phyloP scores from a whole-genome alignment of 495 filamentous ascomycete species.

The Daldinia caldariorum region DNA sequence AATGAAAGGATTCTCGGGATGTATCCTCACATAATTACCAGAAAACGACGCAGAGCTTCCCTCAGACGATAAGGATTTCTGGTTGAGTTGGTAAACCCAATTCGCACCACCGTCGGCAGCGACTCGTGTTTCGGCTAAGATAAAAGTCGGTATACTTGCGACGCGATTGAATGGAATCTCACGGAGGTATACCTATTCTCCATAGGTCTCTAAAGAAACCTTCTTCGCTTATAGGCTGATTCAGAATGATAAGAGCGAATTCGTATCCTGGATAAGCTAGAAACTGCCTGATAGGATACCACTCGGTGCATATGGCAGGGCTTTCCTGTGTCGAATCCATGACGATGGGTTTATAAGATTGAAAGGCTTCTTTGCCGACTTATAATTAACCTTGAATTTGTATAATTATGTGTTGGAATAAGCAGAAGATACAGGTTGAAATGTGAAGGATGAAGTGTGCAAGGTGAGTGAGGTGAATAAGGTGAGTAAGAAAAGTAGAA shows the following conservation, averaged over 20 bases:
- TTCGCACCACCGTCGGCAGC: constrained; percentile 96
- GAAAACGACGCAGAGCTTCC: neutral
- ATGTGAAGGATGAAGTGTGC: too few relatives aligned
- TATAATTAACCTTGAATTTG: too few relatives aligned
- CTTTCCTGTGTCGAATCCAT: constrained; percentile 18
- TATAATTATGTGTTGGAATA: too few relatives aligned
- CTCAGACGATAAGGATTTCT: constrained; percentile 6
- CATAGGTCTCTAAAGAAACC: constrained; percentile 61
- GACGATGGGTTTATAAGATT: neutral
- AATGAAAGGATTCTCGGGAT: neutral
- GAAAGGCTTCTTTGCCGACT: neutral
- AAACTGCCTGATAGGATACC: constrained; percentile 48
- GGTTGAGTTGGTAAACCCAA: constrained; percentile 69
- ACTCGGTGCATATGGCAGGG: constrained; percentile 26
- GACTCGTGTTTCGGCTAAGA: constrained; percentile 65
- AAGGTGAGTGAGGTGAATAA: too few relatives aligned
- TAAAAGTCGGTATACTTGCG: constrained; percentile 22
- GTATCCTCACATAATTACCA: neutral
- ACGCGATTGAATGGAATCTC: neutral
- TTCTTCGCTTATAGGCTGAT: constrained; percentile 72
- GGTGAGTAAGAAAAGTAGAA: too few relatives aligned
- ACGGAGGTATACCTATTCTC: constrained; percentile 63
- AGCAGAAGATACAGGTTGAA: too few relatives aligned
- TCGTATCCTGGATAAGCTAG: constrained; percentile 26
- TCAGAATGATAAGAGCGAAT: constrained; percentile 74